A percentile compares a stretch with the other conserved stretches of the same genome.
phyloP scores from a whole-genome alignment of 108 stramenopile genomes.

The Mediolabrus comicus region DNA sequence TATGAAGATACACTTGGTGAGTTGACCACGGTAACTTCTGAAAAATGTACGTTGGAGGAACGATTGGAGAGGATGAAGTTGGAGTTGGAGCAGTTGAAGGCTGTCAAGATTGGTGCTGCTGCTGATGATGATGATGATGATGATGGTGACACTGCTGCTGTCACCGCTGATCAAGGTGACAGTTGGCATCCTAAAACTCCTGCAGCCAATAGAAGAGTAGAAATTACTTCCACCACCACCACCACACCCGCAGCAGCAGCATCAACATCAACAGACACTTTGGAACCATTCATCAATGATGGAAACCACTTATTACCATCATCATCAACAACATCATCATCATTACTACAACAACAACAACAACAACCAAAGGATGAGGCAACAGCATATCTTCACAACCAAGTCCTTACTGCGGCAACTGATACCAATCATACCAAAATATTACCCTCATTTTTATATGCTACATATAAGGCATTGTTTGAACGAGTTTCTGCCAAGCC shows the following conservation, averaged over 20 bases:
- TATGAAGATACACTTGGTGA: neutral
- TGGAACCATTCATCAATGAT: too few species aligned
- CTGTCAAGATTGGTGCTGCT: neutral
- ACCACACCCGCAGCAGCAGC: neutral
- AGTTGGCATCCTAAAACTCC: neutral
- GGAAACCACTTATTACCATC: too few species aligned
- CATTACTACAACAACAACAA: neutral
- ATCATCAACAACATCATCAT: too few species aligned
- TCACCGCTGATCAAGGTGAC: neutral
- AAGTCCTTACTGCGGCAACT: constrained; percentile 15
- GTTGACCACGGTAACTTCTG: neutral
- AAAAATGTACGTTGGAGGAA: neutral
- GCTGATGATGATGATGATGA: neutral
- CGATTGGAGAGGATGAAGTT: neutral
- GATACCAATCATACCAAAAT: constrained; percentile 9
- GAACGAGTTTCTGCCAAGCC: constrained; percentile 8
- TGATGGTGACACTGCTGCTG: neutral
- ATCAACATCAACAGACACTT: too few species aligned
- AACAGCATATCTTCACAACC: neutral
- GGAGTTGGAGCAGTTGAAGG: neutral
- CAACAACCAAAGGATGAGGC: neutral
- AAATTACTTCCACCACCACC: too few species aligned
- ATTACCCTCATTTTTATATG: constrained; percentile 18
- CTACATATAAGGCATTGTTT: constrained; percentile 9
- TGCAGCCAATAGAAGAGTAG: neutral